Evolutionary conservation across 441 rosid genomes (phyloP).

Genomic region (Pelargonium fulgidum): DNA sequence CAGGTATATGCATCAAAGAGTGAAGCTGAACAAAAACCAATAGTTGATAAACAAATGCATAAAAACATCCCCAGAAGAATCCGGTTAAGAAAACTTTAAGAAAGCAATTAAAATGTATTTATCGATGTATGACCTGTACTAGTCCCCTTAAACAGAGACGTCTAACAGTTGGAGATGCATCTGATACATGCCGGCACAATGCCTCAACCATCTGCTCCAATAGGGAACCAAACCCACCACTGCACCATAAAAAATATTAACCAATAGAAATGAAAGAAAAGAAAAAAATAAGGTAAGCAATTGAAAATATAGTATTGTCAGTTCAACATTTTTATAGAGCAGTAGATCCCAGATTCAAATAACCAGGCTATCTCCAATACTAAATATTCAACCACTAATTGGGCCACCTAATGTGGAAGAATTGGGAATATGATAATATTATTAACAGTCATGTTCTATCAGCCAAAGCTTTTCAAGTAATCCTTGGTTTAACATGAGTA

Average conservation of each 20-base stretch:
- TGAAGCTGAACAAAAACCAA: slow-evolving; percentile 7
- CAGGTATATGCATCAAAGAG: slow-evolving; percentile 5
- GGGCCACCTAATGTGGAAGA: neutral
- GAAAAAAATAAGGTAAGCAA: slow-evolving; percentile 1
- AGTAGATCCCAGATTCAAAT: neutral
- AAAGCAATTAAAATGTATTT: neutral
- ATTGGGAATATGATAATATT: neutral
- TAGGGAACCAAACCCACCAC: slow-evolving; percentile 66
- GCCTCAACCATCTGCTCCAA: slow-evolving; percentile 96
- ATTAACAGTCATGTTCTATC: too few species aligned
- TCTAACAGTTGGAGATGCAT: slow-evolving; percentile 91
- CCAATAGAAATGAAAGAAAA: slow-evolving; percentile 16
- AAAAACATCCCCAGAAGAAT: neutral
- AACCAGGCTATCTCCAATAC: neutral
- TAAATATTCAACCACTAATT: neutral
- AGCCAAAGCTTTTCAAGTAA: neutral
- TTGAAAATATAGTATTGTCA: slow-evolving; percentile 5
- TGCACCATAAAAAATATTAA: slow-evolving; percentile 33
- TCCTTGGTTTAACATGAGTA: neutral
- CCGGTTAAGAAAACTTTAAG: neutral
- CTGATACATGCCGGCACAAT: slow-evolving; percentile 89
- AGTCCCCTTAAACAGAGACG: slow-evolving; percentile 94
- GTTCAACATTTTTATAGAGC: slow-evolving; percentile 1
- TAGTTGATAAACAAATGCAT: neutral
- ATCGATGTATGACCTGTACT: slow-evolving; percentile 55